These are phyloP conservation scores for Stachybotrys chartarum DNA, from an alignment of 2,329 filamentous ascomycete species.

Conservation along the genomic window DNA sequence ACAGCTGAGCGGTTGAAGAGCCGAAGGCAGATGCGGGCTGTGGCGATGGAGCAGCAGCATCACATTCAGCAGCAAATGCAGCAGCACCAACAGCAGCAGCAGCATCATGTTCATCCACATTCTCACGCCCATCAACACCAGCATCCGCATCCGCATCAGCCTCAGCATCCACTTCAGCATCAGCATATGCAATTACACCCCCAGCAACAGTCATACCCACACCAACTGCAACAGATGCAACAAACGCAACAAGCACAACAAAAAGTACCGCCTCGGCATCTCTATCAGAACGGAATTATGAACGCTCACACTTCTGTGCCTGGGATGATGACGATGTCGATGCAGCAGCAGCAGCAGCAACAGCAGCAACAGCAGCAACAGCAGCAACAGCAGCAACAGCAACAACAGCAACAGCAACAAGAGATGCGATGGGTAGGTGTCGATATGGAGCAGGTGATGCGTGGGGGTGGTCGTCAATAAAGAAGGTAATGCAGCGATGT, in stretches of 20 bases:
- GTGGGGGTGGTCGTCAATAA: slow-evolving; percentile 13
- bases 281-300: background rate
- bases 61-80: slow-evolving; percentile 23
- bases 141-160: slow-evolving; percentile 16
- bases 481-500: background rate
- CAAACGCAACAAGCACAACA: slow-evolving; percentile 22
- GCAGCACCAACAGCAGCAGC: slow-evolving; percentile 15
- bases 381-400: slow-evolving; percentile 11
- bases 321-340: slow-evolving; percentile 4
- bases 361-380: slow-evolving; percentile 25
- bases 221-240: slow-evolving; percentile 9
- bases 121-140: slow-evolving; percentile 1
- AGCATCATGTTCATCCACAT: slow-evolving; percentile 10
- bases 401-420: slow-evolving; percentile 22
- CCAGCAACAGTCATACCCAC: background rate
- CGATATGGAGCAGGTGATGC: slow-evolving; percentile 36
- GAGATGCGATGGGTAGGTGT: slow-evolving; percentile 36
- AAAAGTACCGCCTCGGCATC: slow-evolving; percentile 6
- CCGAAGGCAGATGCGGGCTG: slow-evolving; percentile 25
- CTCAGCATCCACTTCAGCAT: background rate
- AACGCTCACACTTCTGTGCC: slow-evolving; percentile 1
- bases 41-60: slow-evolving; percentile 24
- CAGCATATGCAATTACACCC: background rate
- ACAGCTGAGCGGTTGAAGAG: slow-evolving; percentile 35
- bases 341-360: slow-evolving; percentile 11